Conservation (phyloP, 495 filamentous ascomycete genomes). For the Penicillium manginii region DNA sequence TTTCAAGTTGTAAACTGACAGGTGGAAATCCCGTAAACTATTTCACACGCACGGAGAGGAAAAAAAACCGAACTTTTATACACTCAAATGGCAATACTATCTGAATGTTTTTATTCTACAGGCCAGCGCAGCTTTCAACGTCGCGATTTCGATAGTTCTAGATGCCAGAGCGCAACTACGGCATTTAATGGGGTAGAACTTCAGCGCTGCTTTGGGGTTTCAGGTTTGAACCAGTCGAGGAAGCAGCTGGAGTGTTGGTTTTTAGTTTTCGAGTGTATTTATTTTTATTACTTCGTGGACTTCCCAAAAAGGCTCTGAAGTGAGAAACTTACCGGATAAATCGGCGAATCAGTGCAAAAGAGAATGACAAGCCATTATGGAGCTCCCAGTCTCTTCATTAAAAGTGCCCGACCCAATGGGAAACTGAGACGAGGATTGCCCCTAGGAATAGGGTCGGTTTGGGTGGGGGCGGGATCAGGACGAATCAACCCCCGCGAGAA, state of each 20-base stretch:
- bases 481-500: not conserved
- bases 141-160: not conserved
- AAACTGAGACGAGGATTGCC: constrained; percentile 10
- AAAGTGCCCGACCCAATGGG: constrained; percentile 4
- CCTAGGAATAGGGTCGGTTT: not conserved
- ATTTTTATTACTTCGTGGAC: not conserved
- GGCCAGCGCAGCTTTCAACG: not conserved
- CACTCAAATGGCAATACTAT: not conserved
- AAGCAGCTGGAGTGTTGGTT: constrained; percentile 3
- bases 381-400: not conserved
- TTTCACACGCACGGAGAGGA: not conserved
- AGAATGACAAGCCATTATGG: not conserved
- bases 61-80: not conserved
- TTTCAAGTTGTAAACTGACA: not conserved
- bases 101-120: not conserved
- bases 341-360: not conserved
- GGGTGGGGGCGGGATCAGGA: not conserved
- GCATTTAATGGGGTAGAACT: not conserved
- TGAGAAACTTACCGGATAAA: not conserved
- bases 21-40: not conserved
- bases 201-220: not conserved
- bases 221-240: not conserved
- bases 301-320: not conserved
- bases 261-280: not conserved
- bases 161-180: not conserved